Base-by-base conservation (phyloP, 1,284 basidiomycete species). In the Boletellus deceptivus region DNA sequence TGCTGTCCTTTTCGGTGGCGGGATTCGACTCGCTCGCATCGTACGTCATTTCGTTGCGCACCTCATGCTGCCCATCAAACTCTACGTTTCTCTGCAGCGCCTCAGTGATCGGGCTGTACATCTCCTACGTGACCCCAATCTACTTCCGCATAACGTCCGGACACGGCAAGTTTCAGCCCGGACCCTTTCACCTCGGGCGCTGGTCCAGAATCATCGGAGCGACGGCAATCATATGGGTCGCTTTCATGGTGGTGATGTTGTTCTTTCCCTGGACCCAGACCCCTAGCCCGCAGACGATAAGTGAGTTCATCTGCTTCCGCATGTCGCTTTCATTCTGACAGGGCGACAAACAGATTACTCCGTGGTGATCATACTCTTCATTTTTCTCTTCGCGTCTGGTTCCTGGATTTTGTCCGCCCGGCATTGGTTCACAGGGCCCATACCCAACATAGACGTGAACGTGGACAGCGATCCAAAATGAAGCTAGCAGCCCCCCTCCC, bases 61-160 rank as follows among this genome's bases (percentile, higher is more conserved):
- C 29, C 29, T 20, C 13, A 13, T 31, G 7, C 9, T 25, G 1
- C 16, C 22, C 22, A 33, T 29, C 48, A 34, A 46, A 10, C 13
- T 18, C 14, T 27, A 33, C 34, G 24, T 24, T 45, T 34, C 7
- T 41, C 18, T 27, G 13, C 14, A 86, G 84, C 10, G 76, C 84
- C 10, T 73, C 84, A 3, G 83, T 87, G 7, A 84, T 86, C 49
- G 83, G 83, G 6, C 61, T 86, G 13, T 51, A 61, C 36, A 55
- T 60, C 11, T 64, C 60, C 29, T 58, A 86, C 55, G 76, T 77
- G 4, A 73, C 77, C 3, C 84, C 84, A 6, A 84, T 87, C 40
- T 78, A 83, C 56, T 70, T 85, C 41, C 76, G 84, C 29, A 80
- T 85, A 43, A 86, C 82, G 6, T 81, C 77, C 18, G 82, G 83